phyloP scores from a whole-genome alignment of 1,139 yeast genomes.

The Taphrina wiesneri region DNA sequence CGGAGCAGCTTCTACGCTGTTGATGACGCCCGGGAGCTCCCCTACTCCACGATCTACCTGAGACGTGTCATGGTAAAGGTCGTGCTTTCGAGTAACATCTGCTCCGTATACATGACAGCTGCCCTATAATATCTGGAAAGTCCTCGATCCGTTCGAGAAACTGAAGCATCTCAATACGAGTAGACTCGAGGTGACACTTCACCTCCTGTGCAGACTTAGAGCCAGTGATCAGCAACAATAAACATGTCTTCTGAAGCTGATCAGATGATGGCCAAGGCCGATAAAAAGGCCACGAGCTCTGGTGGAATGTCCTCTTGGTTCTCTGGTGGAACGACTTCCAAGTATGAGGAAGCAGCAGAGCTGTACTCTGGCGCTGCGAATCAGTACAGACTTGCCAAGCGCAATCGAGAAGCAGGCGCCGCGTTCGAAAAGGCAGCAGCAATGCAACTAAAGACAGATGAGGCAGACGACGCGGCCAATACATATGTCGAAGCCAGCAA shows the following conservation, averaged over 20 bases:
- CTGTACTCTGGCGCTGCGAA: slow-evolving; percentile 89
- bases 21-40: neutral
- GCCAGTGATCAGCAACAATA: neutral
- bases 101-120: no score
- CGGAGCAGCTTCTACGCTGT: no score
- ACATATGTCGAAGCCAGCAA: slow-evolving; percentile 89
- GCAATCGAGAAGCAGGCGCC: slow-evolving; percentile 68
- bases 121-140: no score
- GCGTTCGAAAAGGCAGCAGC: slow-evolving; percentile 85
- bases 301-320: slow-evolving; percentile 69
- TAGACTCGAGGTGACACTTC: neutral
- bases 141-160: no score
- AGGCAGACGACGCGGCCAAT: slow-evolving; percentile 89
- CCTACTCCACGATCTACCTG: slow-evolving; percentile 1
- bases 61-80: slow-evolving; percentile 2
- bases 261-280: slow-evolving; percentile 52
- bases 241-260: slow-evolving; percentile 30
- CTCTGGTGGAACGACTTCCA: slow-evolving; percentile 67
- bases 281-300: slow-evolving; percentile 67
- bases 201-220: neutral
- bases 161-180: no score
- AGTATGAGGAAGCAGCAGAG: slow-evolving; percentile 90
- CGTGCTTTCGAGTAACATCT: neutral
- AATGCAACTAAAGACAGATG: slow-evolving; percentile 69
- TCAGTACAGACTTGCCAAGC: slow-evolving; percentile 72